Base-by-base conservation (phyloP, 2,329 filamentous ascomycete species). In the Pestalotiopsis fici region DNA sequence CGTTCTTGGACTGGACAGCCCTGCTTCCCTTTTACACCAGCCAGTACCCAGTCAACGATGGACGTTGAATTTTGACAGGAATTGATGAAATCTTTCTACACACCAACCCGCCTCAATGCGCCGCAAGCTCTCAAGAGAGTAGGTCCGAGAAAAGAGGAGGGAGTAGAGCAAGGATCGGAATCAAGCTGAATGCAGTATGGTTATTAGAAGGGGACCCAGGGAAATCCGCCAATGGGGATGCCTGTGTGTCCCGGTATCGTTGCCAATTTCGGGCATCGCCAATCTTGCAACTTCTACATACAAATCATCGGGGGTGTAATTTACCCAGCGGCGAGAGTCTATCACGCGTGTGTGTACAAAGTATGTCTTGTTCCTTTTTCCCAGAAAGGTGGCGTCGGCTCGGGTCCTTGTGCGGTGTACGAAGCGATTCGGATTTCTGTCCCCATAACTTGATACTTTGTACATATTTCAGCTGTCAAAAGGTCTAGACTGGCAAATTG, bases 171-270 rank as follows among this genome's bases (percentile, higher is more conserved):
- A 23, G 37, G 28, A 65, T n/a, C 63, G 50, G 63, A n/a, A 65
- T 15, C 28, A n/a, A 59, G 12, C 50, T 59, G 50, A 31, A 57
- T 65, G 21, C 21, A 39, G 37, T 65, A 28, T 54, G 23, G 62
- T 25, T 7, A 6, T n/a, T 37, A 25, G 27, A 54, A 18, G 62
- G 31, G 39, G 28, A 15, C 31, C n/a, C 43, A 13, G 21, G 9
- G 21, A 57, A 63, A 57, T 23, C 54, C 63, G 63, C 63, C 63
- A 65, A 65, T 59, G 23, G 57, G 9, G 15, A 65, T 39, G 54
- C 50, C 37, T 57, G 50, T 28, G 37, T 43, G 27, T 13, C 27
- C 54, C 23, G 63, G 23, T 35, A n/a, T 15, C 31, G 39, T 57
- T 56, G 23, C 63, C 27, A 54, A 25, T 65, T 57, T 55, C 27